phyloP scores from a whole-genome alignment of 192 early-diverging fungal species.

The Cetraspora pellucida region DNA sequence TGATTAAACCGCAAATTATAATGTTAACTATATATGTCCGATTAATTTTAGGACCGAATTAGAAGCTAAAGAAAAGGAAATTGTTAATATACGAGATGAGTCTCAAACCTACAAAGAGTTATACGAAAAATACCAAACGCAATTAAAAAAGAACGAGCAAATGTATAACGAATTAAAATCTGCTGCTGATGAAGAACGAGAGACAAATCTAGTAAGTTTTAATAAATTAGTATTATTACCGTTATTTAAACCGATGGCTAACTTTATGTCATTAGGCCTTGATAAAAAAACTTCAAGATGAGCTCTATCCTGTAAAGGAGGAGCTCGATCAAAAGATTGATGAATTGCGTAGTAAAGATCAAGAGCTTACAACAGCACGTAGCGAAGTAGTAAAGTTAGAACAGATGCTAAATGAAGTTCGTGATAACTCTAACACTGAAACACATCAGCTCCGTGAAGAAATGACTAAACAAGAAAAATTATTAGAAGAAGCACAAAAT shows the following conservation, averaged over 20 bases:
- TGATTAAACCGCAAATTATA: neutral
- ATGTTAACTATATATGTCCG: neutral
- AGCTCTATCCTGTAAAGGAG: neutral
- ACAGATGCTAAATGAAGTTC: neutral
- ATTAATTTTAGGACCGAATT: neutral
- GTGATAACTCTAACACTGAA: conserved; percentile 33
- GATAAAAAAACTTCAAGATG: conserved; percentile 13
- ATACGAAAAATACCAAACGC: neutral
- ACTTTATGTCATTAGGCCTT: neutral
- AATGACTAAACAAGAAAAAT: conserved; percentile 52
- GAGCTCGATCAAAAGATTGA: neutral
- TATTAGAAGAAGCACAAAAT: conserved; percentile 58
- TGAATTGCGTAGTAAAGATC: neutral
- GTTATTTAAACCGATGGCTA: too few relatives aligned
- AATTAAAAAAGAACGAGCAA: neutral
- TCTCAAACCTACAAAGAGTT: neutral
- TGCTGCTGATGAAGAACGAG: conserved; percentile 2
- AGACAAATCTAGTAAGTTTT: neutral
- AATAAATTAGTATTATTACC: too few relatives aligned
- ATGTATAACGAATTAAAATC: conserved; percentile 9
- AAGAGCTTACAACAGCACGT: neutral
- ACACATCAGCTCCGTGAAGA: conserved; percentile 52
- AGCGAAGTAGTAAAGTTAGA: neutral
- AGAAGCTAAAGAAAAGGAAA: neutral
- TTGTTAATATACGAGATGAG: neutral